These are phyloP conservation scores for Cylindrotheca closterium DNA, from an alignment of 108 stramenopile genomes.

Conservation along the genomic window DNA sequence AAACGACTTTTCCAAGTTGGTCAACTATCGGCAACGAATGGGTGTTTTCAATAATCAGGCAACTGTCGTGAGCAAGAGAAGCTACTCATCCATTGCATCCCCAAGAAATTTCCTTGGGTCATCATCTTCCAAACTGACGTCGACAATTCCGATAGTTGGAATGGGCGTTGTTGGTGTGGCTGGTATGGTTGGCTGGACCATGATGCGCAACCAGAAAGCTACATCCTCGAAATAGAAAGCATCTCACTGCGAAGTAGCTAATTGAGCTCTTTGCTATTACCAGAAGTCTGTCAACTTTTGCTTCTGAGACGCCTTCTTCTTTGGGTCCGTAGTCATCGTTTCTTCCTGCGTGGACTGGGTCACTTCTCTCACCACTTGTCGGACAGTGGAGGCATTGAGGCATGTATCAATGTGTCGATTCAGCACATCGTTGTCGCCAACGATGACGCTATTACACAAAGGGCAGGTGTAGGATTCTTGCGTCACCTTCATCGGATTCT, in stretches of 20 bases:
- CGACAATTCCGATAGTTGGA: conserved; percentile 3
- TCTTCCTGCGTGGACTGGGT: neutral
- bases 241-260: too few species aligned
- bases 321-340: conserved; percentile 7
- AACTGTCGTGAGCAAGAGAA: neutral
- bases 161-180: conserved; percentile 12
- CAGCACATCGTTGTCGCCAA: conserved; percentile 41
- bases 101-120: neutral
- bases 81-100: neutral
- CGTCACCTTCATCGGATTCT: neutral
- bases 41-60: conserved; percentile 6
- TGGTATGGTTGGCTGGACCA: neutral
- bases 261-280: neutral
- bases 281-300: conserved; percentile 52
- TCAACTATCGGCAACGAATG: conserved; percentile 24
- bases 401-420: conserved; percentile 77
- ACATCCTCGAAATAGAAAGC: too few species aligned
- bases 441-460: conserved; percentile 38
- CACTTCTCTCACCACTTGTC: conserved; percentile 43
- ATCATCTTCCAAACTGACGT: neutral
- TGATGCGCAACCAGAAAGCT: neutral
- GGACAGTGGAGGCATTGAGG: conserved; percentile 53
- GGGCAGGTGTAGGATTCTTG: conserved; percentile 33
- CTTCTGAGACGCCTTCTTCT: conserved; percentile 16
- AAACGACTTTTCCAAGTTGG: conserved; percentile 26